Evolutionary conservation across 257 asterid genomes (phyloP), one percentile per base, ranked within the genome.

Genomic region (Forsythia suspensa): DNA sequence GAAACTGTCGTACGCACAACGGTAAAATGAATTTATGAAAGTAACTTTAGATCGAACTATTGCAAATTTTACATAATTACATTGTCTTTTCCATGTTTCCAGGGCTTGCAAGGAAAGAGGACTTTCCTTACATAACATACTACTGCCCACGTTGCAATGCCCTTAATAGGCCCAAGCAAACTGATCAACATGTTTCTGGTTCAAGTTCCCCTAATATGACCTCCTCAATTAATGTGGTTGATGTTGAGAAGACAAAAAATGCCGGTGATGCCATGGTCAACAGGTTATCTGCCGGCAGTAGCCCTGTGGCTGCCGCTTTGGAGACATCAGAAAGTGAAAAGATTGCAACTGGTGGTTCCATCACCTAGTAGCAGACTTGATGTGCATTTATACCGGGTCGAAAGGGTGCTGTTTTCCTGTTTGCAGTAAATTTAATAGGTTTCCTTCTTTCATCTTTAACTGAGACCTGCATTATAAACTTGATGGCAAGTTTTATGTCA

Each of bases 101-200:
- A 95, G 98, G 99, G 76, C 95, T 95, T 18, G 94, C 93, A 16
- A 89, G 97, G 90, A 93, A 89, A 85, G 99, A 95, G 74, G 99
- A 95, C 41, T 86, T 81, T 69, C 93, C 96, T 1, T 91, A 82
- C 44, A 81, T 91, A 39, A 91, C 97, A 34, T 93, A 95, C 90
- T 93, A 91, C 82, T 93, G 99, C 83, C 97, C 98, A 12, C 98
- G 88, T 83, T 95, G 98, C 90, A 82, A 86, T 52, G 94, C 93
- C 77, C 82, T 95, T 81, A 95, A 95, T 80, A 84, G 80, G 87
- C 85, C 90, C 63, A 92, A 82, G 77, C 91, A 85, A 74, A 37
- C 80, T 3, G 85, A 78, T 37, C 94, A 83, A 6, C 73, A 8
- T 46, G 82, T 77, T 77, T 83, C 93, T 72, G 85, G 80, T 75